Base-by-base conservation (phyloP, 257 asterid species). In the Verbascum thapsus region DNA sequence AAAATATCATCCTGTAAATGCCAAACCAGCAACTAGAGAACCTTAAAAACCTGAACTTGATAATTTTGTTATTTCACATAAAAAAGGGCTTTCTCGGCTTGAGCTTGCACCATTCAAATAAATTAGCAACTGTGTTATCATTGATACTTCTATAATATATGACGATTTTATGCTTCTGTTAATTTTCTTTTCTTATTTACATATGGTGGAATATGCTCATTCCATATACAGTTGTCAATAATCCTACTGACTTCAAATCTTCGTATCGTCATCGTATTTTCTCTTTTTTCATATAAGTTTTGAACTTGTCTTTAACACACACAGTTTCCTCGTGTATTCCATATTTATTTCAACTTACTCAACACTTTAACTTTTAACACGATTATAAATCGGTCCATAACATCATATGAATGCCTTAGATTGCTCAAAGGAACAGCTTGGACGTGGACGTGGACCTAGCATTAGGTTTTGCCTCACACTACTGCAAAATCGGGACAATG, bases 391-490 rank as follows among this genome's bases (percentile, higher is more conserved):
- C 35, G 19, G 39, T 38, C 30, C 13, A 26, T 5, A 38, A 2
- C 20, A 13, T 30, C 6, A 18, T 58, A 15, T 55, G 52, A 55
- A 56, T 34, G 13, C 3, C 40, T 72, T 69, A 92, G 99, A 92
- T 89, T 73, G 99, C 96, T 65, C 99, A 90, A 74, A 85, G 96
- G 73, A 94, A 90, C 83, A 90, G 99, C 84, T 81, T 94, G 83
- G 97, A 94, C 35, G 97, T 94, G 72, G 99, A 94, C 48, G 97
- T 94, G 15, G 97, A 94, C 83, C 75, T 94, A 40, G 99, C 99
- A 30, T 22, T 94, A 64, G 99, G 99, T 42, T 87, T 90, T 65
- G 98, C 99, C 54, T 90, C 99, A 18, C 97, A 90, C 73, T 94
- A 90, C 30, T 84, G 97, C 3, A 94, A 94, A 81, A 84, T 94